Conservation (phyloP, 441 rosid genomes). For the Biscutella auriculata region DNA sequence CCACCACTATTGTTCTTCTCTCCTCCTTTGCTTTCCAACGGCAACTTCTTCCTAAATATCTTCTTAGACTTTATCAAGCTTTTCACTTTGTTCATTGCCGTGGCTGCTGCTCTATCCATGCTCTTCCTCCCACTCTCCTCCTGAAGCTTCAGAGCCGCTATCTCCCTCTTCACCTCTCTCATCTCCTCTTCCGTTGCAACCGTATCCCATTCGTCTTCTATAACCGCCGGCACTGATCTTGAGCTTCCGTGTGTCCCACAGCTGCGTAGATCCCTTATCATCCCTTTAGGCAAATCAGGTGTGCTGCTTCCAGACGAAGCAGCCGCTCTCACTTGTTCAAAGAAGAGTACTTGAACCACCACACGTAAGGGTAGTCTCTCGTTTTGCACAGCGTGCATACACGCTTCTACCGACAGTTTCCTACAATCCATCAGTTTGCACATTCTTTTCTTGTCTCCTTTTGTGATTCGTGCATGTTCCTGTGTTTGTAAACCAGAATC, state of each 20-base stretch:
- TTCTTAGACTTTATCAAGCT: conserved; percentile 62
- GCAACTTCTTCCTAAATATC: conserved; percentile 46
- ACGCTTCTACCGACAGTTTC: conserved; percentile 72
- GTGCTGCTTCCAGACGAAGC: conserved; percentile 75
- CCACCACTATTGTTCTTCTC: conserved; percentile 33
- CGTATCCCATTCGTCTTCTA: conserved; percentile 74
- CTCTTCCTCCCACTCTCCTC: conserved; percentile 30
- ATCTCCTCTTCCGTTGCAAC: conserved; percentile 61
- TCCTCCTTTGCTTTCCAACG: conserved; percentile 38
- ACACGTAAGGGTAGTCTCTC: conserved; percentile 76
- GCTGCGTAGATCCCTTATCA: conserved; percentile 41
- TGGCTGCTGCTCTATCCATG: conserved; percentile 26
- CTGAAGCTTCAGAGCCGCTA: conserved; percentile 44
- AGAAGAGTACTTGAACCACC: conserved; percentile 77
- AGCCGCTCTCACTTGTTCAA: conserved; percentile 59
- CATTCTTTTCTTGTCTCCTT: conserved; percentile 65
- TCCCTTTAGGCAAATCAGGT: conserved; percentile 44
- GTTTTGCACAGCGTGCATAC: conserved; percentile 80
- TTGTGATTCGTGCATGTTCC: conserved; percentile 64
- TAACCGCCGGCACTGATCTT: conserved; percentile 45
- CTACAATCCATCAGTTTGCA: conserved; percentile 85
- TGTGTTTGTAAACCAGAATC: conserved; percentile 9
- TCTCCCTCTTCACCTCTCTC: conserved; percentile 49
- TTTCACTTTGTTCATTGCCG: conserved; percentile 40
- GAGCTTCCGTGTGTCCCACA: conserved; percentile 52